Percentiles rank a stretch among this genome's conserved stretches.
phyloP scores from a whole-genome alignment of 148 eudicot genomes.

The Tetragonia tetragonoides region DNA sequence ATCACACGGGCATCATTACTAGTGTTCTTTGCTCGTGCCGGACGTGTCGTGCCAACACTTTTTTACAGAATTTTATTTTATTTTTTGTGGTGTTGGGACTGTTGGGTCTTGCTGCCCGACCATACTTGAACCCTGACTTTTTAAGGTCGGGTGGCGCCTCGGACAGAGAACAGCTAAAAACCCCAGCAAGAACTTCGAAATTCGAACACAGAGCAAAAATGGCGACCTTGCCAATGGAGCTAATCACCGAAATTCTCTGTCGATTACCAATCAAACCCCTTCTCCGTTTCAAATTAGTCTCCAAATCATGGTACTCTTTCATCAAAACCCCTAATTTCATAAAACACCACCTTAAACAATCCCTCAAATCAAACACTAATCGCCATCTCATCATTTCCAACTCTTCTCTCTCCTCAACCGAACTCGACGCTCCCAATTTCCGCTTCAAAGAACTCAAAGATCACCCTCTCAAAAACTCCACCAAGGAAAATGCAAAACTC shows the following conservation, averaged over 20 bases:
- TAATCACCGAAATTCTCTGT: slow-evolving; percentile 18
- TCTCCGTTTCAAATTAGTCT: slow-evolving; percentile 12
- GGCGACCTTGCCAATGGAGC: slow-evolving; percentile 3
- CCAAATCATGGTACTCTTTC: slow-evolving; percentile 21
- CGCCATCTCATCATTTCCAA: slow-evolving; percentile 12
- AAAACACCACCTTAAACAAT: slow-evolving; percentile 12
- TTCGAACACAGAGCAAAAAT: no score
- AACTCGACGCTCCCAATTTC: not conserved
- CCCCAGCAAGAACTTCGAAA: not conserved
- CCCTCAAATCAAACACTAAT: slow-evolving; percentile 3
- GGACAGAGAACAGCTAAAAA: not conserved
- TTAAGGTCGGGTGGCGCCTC: no score
- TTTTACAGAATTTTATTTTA: no score
- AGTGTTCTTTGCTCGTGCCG: no score
- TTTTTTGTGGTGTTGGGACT: no score
- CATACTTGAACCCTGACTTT: no score
- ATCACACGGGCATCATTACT: no score
- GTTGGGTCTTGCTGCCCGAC: no score
- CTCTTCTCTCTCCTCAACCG: slow-evolving; percentile 2
- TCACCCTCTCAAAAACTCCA: slow-evolving; percentile 10
- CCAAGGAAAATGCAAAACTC: not conserved
- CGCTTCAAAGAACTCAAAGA: slow-evolving; percentile 2
- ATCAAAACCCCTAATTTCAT: slow-evolving; percentile 26
- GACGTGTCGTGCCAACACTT: no score
- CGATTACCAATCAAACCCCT: slow-evolving; percentile 17